Percentiles rank a stretch among this genome's conserved stretches.
phyloP scores from a whole-genome alignment of 108 stramenopile species.

The Nannochloropsis salina region DNA sequence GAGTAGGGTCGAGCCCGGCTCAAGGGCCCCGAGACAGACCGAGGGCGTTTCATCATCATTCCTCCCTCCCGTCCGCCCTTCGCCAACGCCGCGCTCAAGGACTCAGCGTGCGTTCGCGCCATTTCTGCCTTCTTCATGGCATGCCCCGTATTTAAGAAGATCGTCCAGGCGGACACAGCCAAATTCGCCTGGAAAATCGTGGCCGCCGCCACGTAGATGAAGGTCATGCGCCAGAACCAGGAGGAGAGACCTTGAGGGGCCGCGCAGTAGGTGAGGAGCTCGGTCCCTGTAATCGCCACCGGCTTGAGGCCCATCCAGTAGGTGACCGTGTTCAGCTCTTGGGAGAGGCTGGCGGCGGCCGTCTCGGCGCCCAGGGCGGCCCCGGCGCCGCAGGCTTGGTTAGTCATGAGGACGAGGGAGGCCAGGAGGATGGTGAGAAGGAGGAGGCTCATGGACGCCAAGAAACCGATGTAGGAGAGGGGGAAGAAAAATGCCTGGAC shows the following conservation, averaged over 20 bases:
- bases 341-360: conserved; percentile 2
- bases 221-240: conserved; percentile 1
- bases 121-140: neutral
- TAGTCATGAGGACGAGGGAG: conserved; percentile 14
- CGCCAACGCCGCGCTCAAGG: neutral
- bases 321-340: neutral
- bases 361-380: neutral
- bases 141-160: neutral
- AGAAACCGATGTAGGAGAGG: conserved; percentile 19
- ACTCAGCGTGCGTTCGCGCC: neutral
- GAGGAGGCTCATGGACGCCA: neutral
- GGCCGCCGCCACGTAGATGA: conserved; percentile 1
- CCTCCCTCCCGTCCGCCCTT: neutral
- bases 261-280: neutral
- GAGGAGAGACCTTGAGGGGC: neutral
- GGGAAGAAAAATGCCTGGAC: neutral
- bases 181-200: neutral
- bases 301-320: conserved; percentile 11
- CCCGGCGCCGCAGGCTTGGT: conserved; percentile 13
- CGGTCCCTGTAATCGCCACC: neutral
- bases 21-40: neutral
- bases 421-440: neutral
- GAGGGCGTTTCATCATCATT: neutral
- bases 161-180: neutral
- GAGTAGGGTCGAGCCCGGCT: neutral